phyloP scores from a whole-genome alignment of 1,284 basidiomycete species.

The Xerocomus tenax region DNA sequence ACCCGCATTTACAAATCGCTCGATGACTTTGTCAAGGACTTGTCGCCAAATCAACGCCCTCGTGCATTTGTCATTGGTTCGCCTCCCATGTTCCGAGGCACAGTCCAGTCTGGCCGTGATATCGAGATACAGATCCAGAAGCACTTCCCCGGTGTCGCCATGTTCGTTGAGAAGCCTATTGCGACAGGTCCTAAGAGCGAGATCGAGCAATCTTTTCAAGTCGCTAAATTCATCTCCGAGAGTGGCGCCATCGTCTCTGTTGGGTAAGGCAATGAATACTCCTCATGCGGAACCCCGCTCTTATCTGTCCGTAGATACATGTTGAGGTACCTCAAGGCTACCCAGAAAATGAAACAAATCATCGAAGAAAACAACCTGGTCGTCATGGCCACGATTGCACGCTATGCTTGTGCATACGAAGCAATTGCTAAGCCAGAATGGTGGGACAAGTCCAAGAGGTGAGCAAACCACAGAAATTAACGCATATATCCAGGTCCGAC shows the following conservation, averaged over 20 bases:
- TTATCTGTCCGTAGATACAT: conserved; percentile 53
- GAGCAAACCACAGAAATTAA: conserved; percentile 31
- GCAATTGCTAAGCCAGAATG: conserved; percentile 86
- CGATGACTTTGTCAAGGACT: conserved; percentile 75
- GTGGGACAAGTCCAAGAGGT: conserved; percentile 96
- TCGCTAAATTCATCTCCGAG: conserved; percentile 62
- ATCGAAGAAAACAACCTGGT: conserved; percentile 90
- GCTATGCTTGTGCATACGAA: conserved; percentile 92
- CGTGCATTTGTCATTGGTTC: conserved; percentile 84
- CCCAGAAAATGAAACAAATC: conserved; percentile 97
- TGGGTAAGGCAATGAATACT: conserved; percentile 45
- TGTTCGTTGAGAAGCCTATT: conserved; percentile 94
- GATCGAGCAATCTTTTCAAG: conserved; percentile 58
- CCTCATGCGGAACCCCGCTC: conserved; percentile 1
- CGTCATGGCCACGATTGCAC: conserved; percentile 95
- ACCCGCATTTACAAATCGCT: conserved; percentile 84
- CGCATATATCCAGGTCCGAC: conserved; percentile 1
- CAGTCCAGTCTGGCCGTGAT: conserved; percentile 69
- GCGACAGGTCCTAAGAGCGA: conserved; percentile 73
- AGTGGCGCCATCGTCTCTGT: conserved; percentile 79
- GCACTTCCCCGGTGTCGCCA: conserved; percentile 81
- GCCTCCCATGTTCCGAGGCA: conserved; percentile 90
- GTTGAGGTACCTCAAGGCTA: conserved; percentile 88
- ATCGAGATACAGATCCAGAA: conserved; percentile 87
- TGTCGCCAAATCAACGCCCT: conserved; percentile 53